Conservation (phyloP, 352 stramenopile genomes). For the Globisporangium radiosum region DNA sequence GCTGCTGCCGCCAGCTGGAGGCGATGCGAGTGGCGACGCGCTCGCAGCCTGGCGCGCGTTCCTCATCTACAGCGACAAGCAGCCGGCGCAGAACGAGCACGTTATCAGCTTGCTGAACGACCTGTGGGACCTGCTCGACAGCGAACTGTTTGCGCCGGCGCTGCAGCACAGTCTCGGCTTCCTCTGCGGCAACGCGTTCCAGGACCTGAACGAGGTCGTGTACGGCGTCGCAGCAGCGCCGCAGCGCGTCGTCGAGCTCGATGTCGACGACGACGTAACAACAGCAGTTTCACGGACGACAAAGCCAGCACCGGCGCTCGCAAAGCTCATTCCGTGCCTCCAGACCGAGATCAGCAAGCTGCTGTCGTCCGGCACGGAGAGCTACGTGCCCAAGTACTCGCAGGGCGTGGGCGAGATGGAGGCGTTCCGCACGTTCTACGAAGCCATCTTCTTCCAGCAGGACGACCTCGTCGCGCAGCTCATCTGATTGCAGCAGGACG, state of each 20-base stretch:
- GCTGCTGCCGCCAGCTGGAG: conserved; percentile 34
- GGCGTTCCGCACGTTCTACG: conserved; percentile 80
- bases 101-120: conserved; percentile 79
- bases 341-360: conserved; percentile 71
- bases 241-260: conserved; percentile 15
- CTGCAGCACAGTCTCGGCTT: conserved; percentile 68
- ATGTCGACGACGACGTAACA: conserved; percentile 22
- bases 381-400: conserved; percentile 69
- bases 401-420: conserved; percentile 71
- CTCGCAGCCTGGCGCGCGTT: conserved; percentile 53
- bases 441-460: conserved; percentile 77
- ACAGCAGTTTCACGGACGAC: conserved; percentile 5
- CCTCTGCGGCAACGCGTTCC: conserved; percentile 74
- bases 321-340: conserved; percentile 74
- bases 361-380: conserved; percentile 39
- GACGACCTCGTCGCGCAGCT: conserved; percentile 33
- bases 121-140: conserved; percentile 77
- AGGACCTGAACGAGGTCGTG: conserved; percentile 71
- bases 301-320: conserved; percentile 56
- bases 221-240: conserved; percentile 31
- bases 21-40: conserved; percentile 16
- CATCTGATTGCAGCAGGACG: conserved; percentile 12
- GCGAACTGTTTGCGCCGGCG: conserved; percentile 63
- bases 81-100: conserved; percentile 54
- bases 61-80: conserved; percentile 73